Conservation (phyloP, 805 yeast genomes). For the Schwanniomyces sp. region DNA sequence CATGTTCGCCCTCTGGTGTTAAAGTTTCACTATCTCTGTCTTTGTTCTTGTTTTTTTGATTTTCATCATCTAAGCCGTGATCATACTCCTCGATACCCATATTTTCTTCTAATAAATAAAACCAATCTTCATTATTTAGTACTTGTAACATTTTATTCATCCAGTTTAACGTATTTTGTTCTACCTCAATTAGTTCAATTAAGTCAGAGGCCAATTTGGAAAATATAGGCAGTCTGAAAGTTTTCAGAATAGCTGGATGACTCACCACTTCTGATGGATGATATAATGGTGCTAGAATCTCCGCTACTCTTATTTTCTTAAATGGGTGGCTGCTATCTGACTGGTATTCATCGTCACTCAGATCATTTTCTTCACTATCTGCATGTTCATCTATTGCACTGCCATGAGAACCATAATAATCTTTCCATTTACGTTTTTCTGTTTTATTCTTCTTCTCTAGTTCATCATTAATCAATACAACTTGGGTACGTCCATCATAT, state of each 20-base stretch:
- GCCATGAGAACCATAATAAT: constrained; percentile 18
- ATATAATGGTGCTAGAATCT: constrained; percentile 72
- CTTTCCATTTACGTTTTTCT: constrained; percentile 38
- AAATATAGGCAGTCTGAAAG: constrained; percentile 57
- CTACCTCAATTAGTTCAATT: constrained; percentile 75
- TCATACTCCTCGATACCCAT: constrained; percentile 70
- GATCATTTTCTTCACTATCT: constrained; percentile 14
- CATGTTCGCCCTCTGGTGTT: neutral
- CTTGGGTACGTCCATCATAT: constrained; percentile 33
- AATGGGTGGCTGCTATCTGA: constrained; percentile 29
- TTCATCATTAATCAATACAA: constrained; percentile 36
- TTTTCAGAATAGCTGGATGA: constrained; percentile 66
- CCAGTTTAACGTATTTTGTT: constrained; percentile 73
- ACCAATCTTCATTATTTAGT: constrained; percentile 85
- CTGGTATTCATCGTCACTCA: constrained; percentile 7
- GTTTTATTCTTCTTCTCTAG: constrained; percentile 26
- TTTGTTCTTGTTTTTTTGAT: constrained; percentile 10
- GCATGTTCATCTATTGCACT: constrained; percentile 15
- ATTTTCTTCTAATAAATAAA: constrained; percentile 59
- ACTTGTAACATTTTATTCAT: constrained; percentile 72
- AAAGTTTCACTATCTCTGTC: constrained; percentile 1
- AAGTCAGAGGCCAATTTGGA: constrained; percentile 65
- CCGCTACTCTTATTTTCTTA: constrained; percentile 28
- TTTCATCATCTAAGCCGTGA: constrained; percentile 48
- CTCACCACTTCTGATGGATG: constrained; percentile 77